Evolutionary conservation across 176 grass and related monocot genomes (phyloP).

Genomic region (Urochloa ruziziensis): DNA sequence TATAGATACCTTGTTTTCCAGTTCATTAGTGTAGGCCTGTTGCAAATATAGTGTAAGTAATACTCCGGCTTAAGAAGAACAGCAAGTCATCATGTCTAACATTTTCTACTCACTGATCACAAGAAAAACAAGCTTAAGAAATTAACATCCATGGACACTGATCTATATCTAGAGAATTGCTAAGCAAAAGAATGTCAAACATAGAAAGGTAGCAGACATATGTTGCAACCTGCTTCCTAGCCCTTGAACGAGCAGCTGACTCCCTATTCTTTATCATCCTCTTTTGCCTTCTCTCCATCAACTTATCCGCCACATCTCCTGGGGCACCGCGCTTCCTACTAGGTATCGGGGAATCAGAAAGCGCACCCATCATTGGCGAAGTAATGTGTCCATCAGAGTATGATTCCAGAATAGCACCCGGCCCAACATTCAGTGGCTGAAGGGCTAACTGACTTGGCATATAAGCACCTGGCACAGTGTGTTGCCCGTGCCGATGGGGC

Average conservation of each 20-base stretch:
- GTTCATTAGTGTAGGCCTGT: constrained; percentile 98
- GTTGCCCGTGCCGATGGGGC: constrained; percentile 34
- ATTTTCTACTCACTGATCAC: constrained; percentile 2
- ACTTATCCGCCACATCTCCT: constrained; percentile 57
- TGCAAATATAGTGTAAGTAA: constrained; percentile 35
- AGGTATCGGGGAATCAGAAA: constrained; percentile 51
- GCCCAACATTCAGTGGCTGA: constrained; percentile 40
- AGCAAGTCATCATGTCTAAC: neutral
- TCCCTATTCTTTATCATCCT: constrained; percentile 99
- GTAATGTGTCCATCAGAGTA: constrained; percentile 46
- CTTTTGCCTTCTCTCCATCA: constrained; percentile 90
- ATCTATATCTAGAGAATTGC: neutral
- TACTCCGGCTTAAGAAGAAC: neutral
- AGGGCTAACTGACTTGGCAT: constrained; percentile 28
- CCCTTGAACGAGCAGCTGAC: constrained; percentile 96
- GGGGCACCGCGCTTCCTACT: constrained; percentile 56
- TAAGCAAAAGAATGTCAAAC: neutral
- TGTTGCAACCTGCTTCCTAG: constrained; percentile 88
- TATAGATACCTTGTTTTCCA: constrained; percentile 94
- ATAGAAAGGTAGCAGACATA: neutral
- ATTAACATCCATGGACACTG: neutral
- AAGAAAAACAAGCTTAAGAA: constrained; percentile 20
- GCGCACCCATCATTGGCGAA: constrained; percentile 50
- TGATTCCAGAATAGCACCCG: constrained; percentile 41
- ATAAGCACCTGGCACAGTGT: constrained; percentile 32